Evolutionary conservation across 257 asterid genomes (phyloP).

Genomic region (Nicotiana tomentosiformis): DNA sequence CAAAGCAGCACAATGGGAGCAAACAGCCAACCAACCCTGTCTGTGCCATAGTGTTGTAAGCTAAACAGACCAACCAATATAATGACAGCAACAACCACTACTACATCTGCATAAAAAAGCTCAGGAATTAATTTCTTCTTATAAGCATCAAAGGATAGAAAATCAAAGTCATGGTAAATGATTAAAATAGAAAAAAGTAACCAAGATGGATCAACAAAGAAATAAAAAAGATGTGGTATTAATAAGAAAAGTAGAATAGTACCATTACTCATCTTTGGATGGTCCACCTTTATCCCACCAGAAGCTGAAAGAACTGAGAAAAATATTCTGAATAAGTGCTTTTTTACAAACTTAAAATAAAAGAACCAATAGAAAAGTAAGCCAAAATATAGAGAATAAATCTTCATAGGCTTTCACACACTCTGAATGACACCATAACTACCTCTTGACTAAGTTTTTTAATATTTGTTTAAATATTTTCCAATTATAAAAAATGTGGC

Average conservation of each 20-base stretch:
- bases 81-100: constrained; percentile 75
- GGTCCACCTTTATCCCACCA: constrained; percentile 88
- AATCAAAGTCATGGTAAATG: neutral
- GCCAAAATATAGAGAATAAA: neutral
- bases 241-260: constrained; percentile 16
- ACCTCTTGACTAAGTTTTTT: neutral
- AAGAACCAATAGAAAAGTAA: neutral
- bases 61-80: constrained; percentile 88
- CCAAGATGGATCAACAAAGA: neutral
- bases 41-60: constrained; percentile 95
- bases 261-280: constrained; percentile 83
- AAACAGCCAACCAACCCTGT: constrained; percentile 94
- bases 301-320: constrained; percentile 87
- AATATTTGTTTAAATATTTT: neutral
- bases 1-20: constrained; percentile 91
- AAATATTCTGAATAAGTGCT: constrained; percentile 15
- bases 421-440: neutral
- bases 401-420: neutral
- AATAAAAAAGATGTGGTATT: neutral
- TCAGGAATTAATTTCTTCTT: neutral
- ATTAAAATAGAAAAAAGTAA: neutral
- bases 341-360: constrained; percentile 1
- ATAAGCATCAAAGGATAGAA: neutral
- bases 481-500: neutral
- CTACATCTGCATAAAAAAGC: constrained; percentile 60